Percentiles rank a stretch among this genome's conserved stretches.
phyloP scores from a whole-genome alignment of 495 filamentous ascomycete genomes.

The Trichocladium uniseriatum region DNA sequence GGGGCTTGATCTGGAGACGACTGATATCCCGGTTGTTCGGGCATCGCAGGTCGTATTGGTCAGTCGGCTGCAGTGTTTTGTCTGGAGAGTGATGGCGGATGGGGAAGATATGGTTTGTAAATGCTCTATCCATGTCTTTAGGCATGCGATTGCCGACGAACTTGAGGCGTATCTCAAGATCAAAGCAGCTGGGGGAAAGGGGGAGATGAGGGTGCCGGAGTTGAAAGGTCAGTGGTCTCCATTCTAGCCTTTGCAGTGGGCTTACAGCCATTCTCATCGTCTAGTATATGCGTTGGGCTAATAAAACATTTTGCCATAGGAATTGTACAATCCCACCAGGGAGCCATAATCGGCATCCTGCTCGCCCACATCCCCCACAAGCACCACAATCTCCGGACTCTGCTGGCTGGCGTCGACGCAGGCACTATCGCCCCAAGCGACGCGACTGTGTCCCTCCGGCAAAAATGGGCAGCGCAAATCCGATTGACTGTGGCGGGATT shows the following conservation, averaged over 20 bases:
- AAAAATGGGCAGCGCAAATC: neutral
- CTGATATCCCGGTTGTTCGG: neutral
- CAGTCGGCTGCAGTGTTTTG: neutral
- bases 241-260: too few relatives aligned
- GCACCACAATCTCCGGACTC: neutral
- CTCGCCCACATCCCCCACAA: neutral
- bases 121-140: neutral
- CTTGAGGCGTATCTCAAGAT: neutral
- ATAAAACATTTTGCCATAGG: neutral
- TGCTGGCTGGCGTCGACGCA: neutral
- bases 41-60: neutral
- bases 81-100: neutral
- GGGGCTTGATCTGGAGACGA: neutral
- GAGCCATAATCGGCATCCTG: neutral
- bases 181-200: neutral
- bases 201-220: neutral
- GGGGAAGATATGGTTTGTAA: neutral
- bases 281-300: too few relatives aligned
- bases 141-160: neutral
- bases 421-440: neutral
- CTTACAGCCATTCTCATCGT: too few relatives aligned
- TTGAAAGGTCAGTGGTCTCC: neutral
- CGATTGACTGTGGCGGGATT: neutral
- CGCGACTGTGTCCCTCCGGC: neutral
- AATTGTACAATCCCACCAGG: neutral